Conservation (phyloP, 208 protist species). For the Herpetomonas samuelpessoai region DNA sequence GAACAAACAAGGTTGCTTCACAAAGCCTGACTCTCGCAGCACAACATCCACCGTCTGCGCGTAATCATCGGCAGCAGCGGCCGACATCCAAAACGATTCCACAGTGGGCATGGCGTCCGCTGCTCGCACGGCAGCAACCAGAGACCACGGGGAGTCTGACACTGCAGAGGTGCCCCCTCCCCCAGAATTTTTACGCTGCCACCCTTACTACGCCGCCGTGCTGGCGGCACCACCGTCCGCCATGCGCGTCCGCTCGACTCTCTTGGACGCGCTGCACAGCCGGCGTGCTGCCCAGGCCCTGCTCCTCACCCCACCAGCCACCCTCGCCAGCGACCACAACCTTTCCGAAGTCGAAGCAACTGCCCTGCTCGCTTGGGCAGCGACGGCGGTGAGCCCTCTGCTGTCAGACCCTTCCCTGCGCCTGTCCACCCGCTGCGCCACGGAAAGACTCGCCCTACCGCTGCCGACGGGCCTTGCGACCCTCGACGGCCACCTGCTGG, state of each 20-base stretch:
- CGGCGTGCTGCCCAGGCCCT: background rate
- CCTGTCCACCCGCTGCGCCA: conserved; percentile 11
- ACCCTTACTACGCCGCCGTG: background rate
- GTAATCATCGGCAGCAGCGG: no score
- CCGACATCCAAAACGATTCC: no score
- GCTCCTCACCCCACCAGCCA: background rate
- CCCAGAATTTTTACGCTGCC: background rate
- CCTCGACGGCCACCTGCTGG: conserved; percentile 47
- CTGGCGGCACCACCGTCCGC: no score
- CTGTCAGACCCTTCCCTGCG: background rate
- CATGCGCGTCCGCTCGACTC: no score
- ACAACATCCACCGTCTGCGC: no score
- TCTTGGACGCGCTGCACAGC: background rate
- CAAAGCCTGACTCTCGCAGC: no score
- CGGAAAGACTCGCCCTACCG: background rate
- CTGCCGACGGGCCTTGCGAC: conserved; percentile 36
- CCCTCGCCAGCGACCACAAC: background rate
- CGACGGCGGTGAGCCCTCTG: background rate
- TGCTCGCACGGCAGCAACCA: no score
- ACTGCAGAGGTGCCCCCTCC: no score
- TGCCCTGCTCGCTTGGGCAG: background rate
- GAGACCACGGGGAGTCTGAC: no score
- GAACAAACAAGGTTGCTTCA: no score
- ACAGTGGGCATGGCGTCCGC: no score
- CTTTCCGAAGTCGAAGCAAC: background rate